Percentiles rank a stretch among this genome's conserved stretches.
phyloP scores from a whole-genome alignment of 805 yeast species.

The Spathaspora arborariae region DNA sequence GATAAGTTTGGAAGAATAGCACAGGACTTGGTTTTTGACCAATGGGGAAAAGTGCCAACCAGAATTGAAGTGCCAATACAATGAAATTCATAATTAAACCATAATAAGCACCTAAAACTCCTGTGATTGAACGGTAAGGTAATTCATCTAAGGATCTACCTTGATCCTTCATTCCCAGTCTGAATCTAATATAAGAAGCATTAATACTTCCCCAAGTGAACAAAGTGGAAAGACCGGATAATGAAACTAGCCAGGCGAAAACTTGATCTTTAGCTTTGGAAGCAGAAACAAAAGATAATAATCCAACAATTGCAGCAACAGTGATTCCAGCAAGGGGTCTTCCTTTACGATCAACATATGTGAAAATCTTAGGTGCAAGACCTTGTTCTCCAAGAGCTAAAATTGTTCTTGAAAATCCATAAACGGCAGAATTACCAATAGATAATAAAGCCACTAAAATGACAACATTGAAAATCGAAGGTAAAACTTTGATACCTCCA shows the following conservation, averaged over 20 bases:
- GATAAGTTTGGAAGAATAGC: constrained; percentile 53
- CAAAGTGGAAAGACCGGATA: constrained; percentile 33
- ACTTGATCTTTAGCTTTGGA: constrained; percentile 34
- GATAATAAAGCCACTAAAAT: constrained; percentile 39
- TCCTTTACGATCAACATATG: constrained; percentile 37
- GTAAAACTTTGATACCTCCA: constrained; percentile 39
- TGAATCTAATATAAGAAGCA: constrained; percentile 30
- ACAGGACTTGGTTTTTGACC: constrained; percentile 27
- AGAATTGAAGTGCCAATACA: constrained; percentile 30
- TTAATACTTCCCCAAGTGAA: constrained; percentile 34
- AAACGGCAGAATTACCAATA: constrained; percentile 42
- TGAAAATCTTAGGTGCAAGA: constrained; percentile 32
- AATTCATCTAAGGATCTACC: constrained; percentile 44
- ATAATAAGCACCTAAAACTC: constrained; percentile 29
- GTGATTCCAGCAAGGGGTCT: constrained; percentile 38
- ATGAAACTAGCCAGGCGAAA: constrained; percentile 33
- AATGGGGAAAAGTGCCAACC: constrained; percentile 32
- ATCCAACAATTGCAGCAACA: constrained; percentile 30
- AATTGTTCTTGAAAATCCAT: constrained; percentile 40
- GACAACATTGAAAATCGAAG: constrained; percentile 41
- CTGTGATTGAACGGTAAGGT: constrained; percentile 53
- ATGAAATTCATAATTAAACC: constrained; percentile 21
- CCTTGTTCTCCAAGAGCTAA: constrained; percentile 39
- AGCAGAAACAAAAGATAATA: constrained; percentile 39
- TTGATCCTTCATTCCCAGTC: constrained; percentile 28